Percentiles rank a stretch among this genome's conserved stretches.
Evolutionary conservation across 352 stramenopile species (phyloP).

Genomic region (Phytophthora citrophthora): DNA sequence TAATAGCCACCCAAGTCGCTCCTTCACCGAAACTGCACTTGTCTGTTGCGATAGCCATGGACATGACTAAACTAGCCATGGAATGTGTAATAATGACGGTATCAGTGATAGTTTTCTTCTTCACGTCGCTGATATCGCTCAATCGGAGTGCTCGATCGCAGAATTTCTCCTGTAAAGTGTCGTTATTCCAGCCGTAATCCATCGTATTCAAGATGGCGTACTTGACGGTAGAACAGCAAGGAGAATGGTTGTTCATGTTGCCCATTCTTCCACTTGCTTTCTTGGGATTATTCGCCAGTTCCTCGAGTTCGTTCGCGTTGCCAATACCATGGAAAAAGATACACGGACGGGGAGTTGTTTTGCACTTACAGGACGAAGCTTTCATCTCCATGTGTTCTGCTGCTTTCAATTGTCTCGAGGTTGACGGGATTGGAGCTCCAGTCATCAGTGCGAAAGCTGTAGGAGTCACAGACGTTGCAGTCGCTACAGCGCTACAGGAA

Average conservation of each 20-base stretch:
- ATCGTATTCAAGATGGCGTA: slow-evolving; percentile 29
- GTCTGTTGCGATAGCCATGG: slow-evolving; percentile 21
- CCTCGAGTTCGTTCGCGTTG: slow-evolving; percentile 17
- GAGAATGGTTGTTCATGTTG: slow-evolving; percentile 23
- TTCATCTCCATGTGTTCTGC: slow-evolving; percentile 18
- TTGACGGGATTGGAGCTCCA: slow-evolving; percentile 3
- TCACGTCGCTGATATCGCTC: slow-evolving; percentile 9
- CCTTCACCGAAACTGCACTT: slow-evolving; percentile 30
- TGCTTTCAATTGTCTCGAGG: slow-evolving; percentile 12
- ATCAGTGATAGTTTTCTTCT: slow-evolving; percentile 8
- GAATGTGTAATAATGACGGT: slow-evolving; percentile 31
- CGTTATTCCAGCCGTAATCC: slow-evolving; percentile 22
- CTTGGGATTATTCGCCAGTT: slow-evolving; percentile 22
- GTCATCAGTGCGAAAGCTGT: slow-evolving; percentile 23
- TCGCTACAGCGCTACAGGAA: slow-evolving; percentile 7
- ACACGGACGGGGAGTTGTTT: slow-evolving; percentile 26
- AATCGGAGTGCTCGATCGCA: slow-evolving; percentile 25
- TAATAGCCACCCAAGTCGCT: slow-evolving; percentile 39
- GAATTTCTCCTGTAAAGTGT: slow-evolving; percentile 22
- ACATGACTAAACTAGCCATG: slow-evolving; percentile 25
- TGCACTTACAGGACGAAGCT: slow-evolving; percentile 18
- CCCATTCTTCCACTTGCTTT: slow-evolving; percentile 21
- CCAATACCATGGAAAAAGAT: slow-evolving; percentile 30
- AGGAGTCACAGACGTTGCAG: slow-evolving; percentile 6
- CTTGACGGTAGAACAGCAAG: slow-evolving; percentile 26